phyloP scores from a whole-genome alignment of 352 stramenopile genomes.

The Phytophthora citricola region DNA sequence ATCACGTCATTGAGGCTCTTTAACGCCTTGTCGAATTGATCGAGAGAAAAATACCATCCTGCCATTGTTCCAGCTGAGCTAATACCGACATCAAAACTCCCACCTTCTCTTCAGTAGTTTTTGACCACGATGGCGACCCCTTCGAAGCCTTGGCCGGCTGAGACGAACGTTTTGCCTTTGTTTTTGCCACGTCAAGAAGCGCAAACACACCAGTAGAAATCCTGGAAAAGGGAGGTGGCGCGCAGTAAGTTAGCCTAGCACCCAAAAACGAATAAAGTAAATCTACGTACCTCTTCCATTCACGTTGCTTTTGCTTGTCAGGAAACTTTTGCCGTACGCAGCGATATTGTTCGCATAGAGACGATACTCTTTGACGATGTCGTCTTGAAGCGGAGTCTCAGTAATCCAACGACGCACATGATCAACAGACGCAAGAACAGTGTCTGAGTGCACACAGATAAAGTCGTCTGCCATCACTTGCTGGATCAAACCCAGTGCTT shows the following conservation, averaged over 20 bases:
- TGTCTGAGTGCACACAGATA: neutral
- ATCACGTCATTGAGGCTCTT: constrained; percentile 16
- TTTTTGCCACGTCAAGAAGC: constrained; percentile 9
- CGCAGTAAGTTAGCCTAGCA: neutral
- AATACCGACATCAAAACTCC: constrained; percentile 1
- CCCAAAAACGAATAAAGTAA: neutral
- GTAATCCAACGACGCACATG: constrained; percentile 17
- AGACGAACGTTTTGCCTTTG: neutral
- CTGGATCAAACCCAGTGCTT: constrained; percentile 22
- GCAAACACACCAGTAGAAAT: constrained; percentile 11
- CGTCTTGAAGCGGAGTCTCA: constrained; percentile 6
- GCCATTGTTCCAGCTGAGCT: constrained; percentile 26
- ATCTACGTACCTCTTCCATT: constrained; percentile 24
- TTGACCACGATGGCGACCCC: neutral
- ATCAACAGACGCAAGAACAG: constrained; percentile 4
- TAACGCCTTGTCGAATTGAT: constrained; percentile 36
- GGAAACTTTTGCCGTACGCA: constrained; percentile 22
- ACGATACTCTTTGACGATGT: constrained; percentile 12
- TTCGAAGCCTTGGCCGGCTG: neutral
- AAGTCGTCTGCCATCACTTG: constrained; percentile 27
- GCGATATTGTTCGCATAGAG: constrained; percentile 11
- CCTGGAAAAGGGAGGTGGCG: constrained; percentile 3
- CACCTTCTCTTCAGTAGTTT: constrained; percentile 6
- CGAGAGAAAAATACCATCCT: constrained; percentile 36
- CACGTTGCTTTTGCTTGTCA: neutral